Conservation (phyloP, 2,329 filamentous ascomycete species). For the Paecilomyces sp. region DNA sequence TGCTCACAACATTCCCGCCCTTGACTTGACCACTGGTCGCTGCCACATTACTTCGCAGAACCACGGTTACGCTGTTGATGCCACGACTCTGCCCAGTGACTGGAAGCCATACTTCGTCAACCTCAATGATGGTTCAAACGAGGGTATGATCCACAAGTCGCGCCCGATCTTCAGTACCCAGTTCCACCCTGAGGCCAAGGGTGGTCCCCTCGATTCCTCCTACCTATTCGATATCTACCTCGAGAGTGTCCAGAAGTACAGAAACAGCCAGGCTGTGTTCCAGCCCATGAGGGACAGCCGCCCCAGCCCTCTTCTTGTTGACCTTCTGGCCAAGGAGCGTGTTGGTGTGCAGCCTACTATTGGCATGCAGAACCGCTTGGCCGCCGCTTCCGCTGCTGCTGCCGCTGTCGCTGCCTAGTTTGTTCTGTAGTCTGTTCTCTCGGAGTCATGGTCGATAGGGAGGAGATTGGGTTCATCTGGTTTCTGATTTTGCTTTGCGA, state of each 20-base stretch:
- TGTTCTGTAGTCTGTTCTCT: neutral
- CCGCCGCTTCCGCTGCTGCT: constrained; percentile 24
- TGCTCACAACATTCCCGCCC: constrained; percentile 93
- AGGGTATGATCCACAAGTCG: constrained; percentile 93
- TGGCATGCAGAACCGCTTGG: constrained; percentile 39
- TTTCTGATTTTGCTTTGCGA: neutral
- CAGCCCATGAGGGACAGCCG: constrained; percentile 71
- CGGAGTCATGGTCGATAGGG: neutral
- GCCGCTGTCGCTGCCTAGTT: constrained; percentile 10
- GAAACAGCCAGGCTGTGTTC: constrained; percentile 68
- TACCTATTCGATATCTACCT: constrained; percentile 97
- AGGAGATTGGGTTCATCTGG: neutral
- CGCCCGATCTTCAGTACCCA: constrained; percentile 97
- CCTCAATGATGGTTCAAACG: constrained; percentile 94
- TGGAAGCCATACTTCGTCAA: constrained; percentile 99
- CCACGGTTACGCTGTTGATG: constrained; percentile 93
- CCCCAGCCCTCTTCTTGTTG: constrained; percentile 79
- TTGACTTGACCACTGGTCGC: constrained; percentile 89
- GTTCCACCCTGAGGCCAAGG: constrained; percentile 98
- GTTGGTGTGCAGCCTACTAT: constrained; percentile 76
- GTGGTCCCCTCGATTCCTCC: constrained; percentile 88
- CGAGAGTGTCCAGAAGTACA: constrained; percentile 82
- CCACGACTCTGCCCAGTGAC: constrained; percentile 69
- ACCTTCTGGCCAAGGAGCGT: constrained; percentile 87
- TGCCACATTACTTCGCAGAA: constrained; percentile 99